Evolutionary conservation across 306 rosid genomes (phyloP), one percentile per base, ranked within the genome.

Genomic region (Cicer pinnatifidum): DNA sequence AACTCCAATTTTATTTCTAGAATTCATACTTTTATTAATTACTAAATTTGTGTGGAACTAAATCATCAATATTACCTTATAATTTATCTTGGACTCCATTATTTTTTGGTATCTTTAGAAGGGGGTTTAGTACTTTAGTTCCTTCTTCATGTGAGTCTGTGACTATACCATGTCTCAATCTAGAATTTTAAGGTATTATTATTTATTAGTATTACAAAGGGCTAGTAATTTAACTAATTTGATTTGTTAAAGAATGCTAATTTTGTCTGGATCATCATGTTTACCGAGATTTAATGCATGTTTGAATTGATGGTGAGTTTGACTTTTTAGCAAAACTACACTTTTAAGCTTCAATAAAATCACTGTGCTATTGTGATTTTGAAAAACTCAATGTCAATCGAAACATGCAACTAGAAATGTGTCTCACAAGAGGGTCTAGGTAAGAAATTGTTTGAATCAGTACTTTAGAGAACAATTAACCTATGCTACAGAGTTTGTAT

Each of bases 1-100:
- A 48, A 17, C 60, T 72, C 2, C 11, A 53, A 38, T 61, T 80
- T 35, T 40, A 46, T 23, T 68, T 69, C 37, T 70, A 71, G 12
- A 20, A 78, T 67, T 60, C 44, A 20, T 46, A 62, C 61, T 17
- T 3, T 12, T 48, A 74, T 51, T 48, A 48, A 5, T 50, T 59
- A 63, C 41, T 47, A 7, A 43, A 19, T 45, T 70, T 75, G 11
- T 43, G 37, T 33, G 51, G 57, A 48, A 64, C 19, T 43, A 9
- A 43, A 43, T 69, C 17, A 60, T 69, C 72, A 44, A 50, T 75
- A 16, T 48, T 79, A n/a, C 39, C 37, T 28, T 28, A 28, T 61
- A 13, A 59, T 68, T 76, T 53, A 69, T 63, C 51, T 45, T 53
- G 33, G 41, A 28, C 19, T 45, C 67, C 67, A 12, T 28, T 28